Percentiles rank a stretch among this genome's conserved stretches.
phyloP scores from a whole-genome alignment of 768 basidiomycete species.

The Nevesoporus exiguus region DNA sequence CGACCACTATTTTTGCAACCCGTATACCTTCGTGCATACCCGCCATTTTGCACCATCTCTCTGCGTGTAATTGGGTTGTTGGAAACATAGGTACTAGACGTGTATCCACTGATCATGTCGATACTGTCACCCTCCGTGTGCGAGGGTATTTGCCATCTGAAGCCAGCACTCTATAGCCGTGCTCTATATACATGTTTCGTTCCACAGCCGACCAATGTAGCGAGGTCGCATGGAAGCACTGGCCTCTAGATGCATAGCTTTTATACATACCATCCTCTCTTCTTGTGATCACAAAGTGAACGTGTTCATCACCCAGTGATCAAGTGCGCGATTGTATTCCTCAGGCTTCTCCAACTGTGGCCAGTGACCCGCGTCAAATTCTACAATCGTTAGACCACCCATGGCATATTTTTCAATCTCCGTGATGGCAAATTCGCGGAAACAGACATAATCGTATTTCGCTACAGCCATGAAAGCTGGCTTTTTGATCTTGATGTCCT shows the following conservation, averaged over 20 bases:
- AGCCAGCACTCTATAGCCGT: neutral
- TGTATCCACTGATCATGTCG: constrained; percentile 7
- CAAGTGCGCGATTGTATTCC: constrained; percentile 35
- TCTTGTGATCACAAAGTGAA: constrained; percentile 12
- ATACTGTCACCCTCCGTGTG: neutral
- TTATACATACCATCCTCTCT: constrained; percentile 1
- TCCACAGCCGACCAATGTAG: neutral
- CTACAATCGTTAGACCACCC: constrained; percentile 28
- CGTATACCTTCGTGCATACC: constrained; percentile 13
- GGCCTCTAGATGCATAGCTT: neutral
- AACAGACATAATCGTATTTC: constrained; percentile 34
- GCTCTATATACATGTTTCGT: neutral
- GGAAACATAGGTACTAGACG: constrained; percentile 28
- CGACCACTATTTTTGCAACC: constrained; percentile 1
- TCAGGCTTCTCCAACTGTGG: constrained; percentile 33
- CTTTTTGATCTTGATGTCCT: constrained; percentile 28
- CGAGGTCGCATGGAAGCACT: neutral
- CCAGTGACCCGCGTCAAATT: constrained; percentile 41
- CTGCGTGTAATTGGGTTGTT: constrained; percentile 8
- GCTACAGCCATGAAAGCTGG: constrained; percentile 39
- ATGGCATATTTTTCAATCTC: constrained; percentile 27
- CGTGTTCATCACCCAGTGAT: constrained; percentile 29
- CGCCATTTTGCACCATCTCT: neutral
- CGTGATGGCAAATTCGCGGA: constrained; percentile 22
- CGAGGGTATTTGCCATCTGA: neutral